These are phyloP conservation scores for Corymbia calophylla DNA, from an alignment of 441 rosid genomes.

Conservation along the genomic window DNA sequence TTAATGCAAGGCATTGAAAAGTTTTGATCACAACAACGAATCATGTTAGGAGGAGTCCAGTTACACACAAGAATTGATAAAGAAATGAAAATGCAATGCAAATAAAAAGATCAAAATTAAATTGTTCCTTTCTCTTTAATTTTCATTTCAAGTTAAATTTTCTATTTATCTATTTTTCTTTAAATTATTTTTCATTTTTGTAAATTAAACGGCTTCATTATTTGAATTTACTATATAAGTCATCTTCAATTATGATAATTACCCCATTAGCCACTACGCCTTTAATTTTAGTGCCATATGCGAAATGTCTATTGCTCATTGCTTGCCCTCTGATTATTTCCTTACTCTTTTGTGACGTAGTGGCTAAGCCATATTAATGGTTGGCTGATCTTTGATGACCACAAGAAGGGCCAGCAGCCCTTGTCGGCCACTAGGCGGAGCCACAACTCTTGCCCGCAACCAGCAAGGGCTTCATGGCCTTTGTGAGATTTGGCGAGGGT, in stretches of 20 bases:
- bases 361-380: too few relatives aligned
- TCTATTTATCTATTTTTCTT: too few relatives aligned
- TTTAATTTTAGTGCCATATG: not conserved
- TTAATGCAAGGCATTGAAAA: not conserved
- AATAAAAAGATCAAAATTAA: not conserved
- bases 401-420: too few relatives aligned
- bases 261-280: not conserved
- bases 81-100: not conserved
- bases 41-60: not conserved
- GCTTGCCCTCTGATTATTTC: not conserved
- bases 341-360: too few relatives aligned
- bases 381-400: too few relatives aligned
- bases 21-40: not conserved
- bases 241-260: not conserved
- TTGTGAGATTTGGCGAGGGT: too few relatives aligned
- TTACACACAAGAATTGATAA: not conserved
- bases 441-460: too few relatives aligned
- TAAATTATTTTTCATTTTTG: not conserved
- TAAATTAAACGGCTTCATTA: not conserved
- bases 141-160: not conserved
- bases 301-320: not conserved
- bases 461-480: too few relatives aligned
- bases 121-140: not conserved
- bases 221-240: not conserved
- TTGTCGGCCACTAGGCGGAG: too few relatives aligned